Evolutionary conservation across 768 basidiomycete genomes (phyloP), one percentile per base, ranked within the genome.

Genomic region (Kwoniella sp.): DNA sequence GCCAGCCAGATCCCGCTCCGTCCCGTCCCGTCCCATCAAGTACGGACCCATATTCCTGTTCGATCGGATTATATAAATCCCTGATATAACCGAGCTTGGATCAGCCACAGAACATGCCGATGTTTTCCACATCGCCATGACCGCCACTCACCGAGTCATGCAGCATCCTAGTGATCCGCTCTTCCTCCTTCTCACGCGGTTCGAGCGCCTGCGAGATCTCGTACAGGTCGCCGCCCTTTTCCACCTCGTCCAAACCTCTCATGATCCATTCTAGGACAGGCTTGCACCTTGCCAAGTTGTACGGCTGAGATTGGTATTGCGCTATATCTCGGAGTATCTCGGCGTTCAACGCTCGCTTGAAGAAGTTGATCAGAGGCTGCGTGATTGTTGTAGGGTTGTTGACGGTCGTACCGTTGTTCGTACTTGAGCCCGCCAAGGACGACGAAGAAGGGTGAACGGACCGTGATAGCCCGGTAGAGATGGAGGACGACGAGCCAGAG

Each of bases 261-360:
- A 90, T 88, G 67, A 99, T 86, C 79, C 88, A 96, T 28, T 84
- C 83, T 60, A 87, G 86, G 28, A 98, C 87, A 0, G 84, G 66
- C 0, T 86, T 84, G 17, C 94, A 86, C 5, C 85, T 82, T 34
- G 86, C 84, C 68, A 95, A 87, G 80, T 95, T 93, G 83, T 93
- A 98, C 1, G 91, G 88, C 69, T 88, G 87, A 4, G 90, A 86
- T 79, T 99, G 96, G 87, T 94, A 97, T 29, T 92, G 89, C 79
- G 96, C 91, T 79, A 99, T 97, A 79, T 97, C 93, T 68, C 89
- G 88, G 73, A 99, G 92, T 72, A 98, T 91, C 77, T 96, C 94
- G n/a, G 93, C 92, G 0, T 93, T 89, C 81, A 91, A 91, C 73
- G 92, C 89, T 20, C 95, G 90, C 81, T 99, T 99, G 76, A 89